Evolutionary conservation across 306 rosid genomes (phyloP), one percentile per base, ranked within the genome.

Genomic region (Rosa persica): DNA sequence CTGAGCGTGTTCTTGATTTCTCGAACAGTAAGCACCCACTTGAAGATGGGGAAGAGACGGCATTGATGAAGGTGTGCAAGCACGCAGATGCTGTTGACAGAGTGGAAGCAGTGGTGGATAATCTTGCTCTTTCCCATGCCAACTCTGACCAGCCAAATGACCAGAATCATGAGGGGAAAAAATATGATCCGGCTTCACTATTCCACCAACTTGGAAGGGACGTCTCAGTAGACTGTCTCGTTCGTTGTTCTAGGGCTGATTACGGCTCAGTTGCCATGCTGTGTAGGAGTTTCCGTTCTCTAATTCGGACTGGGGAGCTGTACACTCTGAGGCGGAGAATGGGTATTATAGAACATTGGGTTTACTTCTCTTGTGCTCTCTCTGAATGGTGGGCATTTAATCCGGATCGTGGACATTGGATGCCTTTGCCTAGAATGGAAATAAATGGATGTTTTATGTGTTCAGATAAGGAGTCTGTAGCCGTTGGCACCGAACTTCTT

Each of bases 401-500:
- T 88, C 97, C 98, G 6, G 76, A 47, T 69, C 44, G 72, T 1
- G 52, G 73, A 5, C 89, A 82, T 12, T 88, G 91, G 91, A 87
- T 91, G 89, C 43, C 75, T 20, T 43, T 93, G 73, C 98, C 98
- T 44, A 73, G 6, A 78, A 81, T 93, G 88, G 67, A 80, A 47
- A 73, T 74, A 15, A 81, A 83, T 60, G 83, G 80, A 15, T 89
- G 91, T 69, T 93, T 93, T 79, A 83, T 73, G 89, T 82, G 81
- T 60, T 84, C 94, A 0, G 92, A 89, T 55, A 93, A 91, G 81
- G 98, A 93, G 82, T 93, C 97, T 0, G 81, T 93, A 77, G 98
- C 84, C 1, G 97, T 93, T 77, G 98, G 98, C 36, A 91, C 94
- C 0, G 90, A 93, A 34, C 92, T 93, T 77, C 90, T 93, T 78